Evolutionary conservation across 108 stramenopile genomes (phyloP).

Genomic region (Schizochytrium sp.): DNA sequence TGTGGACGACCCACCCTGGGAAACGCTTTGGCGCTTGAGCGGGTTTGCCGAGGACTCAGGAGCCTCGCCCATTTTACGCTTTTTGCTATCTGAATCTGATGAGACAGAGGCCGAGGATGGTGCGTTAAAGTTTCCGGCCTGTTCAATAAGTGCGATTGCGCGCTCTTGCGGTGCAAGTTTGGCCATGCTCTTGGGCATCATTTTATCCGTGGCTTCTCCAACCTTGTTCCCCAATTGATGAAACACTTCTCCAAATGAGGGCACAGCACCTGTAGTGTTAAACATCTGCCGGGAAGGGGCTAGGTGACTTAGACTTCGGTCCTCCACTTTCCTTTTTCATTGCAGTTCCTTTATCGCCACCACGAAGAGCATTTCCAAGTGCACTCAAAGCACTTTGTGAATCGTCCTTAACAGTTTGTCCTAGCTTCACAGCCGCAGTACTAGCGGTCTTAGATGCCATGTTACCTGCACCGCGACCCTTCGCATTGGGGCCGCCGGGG

Average conservation of each 20-base stretch:
- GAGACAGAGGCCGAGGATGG: neutral
- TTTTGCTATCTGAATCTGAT: neutral
- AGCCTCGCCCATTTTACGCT: neutral
- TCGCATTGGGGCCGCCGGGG: neutral
- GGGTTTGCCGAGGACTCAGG: neutral
- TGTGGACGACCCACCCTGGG: constrained; percentile 66
- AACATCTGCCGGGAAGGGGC: neutral
- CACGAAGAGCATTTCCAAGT: too few species aligned
- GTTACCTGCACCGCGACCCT: neutral
- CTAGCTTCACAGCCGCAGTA: neutral
- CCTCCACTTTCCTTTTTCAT: too few species aligned
- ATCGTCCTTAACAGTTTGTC: neutral
- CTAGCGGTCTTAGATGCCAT: neutral
- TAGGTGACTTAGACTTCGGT: neutral
- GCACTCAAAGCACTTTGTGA: too few species aligned
- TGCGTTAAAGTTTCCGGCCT: constrained; percentile 64
- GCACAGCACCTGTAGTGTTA: neutral
- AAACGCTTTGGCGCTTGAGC: constrained; percentile 75
- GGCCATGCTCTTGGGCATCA: constrained; percentile 82
- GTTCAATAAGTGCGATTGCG: constrained; percentile 75
- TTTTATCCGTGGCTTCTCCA: constrained; percentile 64
- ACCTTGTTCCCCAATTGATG: neutral
- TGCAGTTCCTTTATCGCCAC: too few species aligned
- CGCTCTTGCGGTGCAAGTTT: constrained; percentile 87
- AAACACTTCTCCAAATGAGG: constrained; percentile 61